phyloP scores from a whole-genome alignment of 495 filamentous ascomycete genomes.

The Tetracladium marchalianum region DNA sequence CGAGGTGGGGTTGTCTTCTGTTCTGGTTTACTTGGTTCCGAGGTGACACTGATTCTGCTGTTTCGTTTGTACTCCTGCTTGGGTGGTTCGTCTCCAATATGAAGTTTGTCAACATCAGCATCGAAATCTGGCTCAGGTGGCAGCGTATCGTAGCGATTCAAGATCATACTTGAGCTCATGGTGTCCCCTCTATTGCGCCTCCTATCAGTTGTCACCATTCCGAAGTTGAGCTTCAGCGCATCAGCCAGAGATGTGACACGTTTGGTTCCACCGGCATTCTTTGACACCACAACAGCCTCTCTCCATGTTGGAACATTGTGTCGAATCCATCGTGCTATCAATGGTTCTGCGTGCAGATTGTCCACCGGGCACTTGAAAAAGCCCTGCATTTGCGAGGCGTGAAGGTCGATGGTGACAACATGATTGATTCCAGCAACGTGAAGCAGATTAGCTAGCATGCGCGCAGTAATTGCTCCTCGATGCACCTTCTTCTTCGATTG shows the following conservation, averaged over 20 bases:
- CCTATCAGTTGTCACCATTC: constrained; percentile 89
- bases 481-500: constrained; percentile 99
- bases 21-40: constrained; percentile 1
- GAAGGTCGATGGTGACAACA: constrained; percentile 93
- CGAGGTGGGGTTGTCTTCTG: constrained; percentile 5
- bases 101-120: constrained; percentile 33
- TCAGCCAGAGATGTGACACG: constrained; percentile 94
- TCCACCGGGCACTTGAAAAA: constrained; percentile 98
- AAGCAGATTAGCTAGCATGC: constrained; percentile 93
- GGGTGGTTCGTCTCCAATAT: constrained; percentile 13
- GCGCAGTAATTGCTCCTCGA: constrained; percentile 88
- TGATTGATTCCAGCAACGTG: constrained; percentile 91
- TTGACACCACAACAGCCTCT: constrained; percentile 91
- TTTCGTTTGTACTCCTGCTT: constrained; percentile 3
- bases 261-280: constrained; percentile 96
- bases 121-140: constrained; percentile 14
- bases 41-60: background rate
- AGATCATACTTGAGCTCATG: constrained; percentile 61
- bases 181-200: constrained; percentile 46
- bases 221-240: constrained; percentile 93
- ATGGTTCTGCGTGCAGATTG: constrained; percentile 91
- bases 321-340: constrained; percentile 92
- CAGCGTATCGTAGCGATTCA: constrained; percentile 28
- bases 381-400: constrained; percentile 96
- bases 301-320: constrained; percentile 79